phyloP scores from a whole-genome alignment of 345 rosid genomes.

The Capsella bursapastoris region DNA sequence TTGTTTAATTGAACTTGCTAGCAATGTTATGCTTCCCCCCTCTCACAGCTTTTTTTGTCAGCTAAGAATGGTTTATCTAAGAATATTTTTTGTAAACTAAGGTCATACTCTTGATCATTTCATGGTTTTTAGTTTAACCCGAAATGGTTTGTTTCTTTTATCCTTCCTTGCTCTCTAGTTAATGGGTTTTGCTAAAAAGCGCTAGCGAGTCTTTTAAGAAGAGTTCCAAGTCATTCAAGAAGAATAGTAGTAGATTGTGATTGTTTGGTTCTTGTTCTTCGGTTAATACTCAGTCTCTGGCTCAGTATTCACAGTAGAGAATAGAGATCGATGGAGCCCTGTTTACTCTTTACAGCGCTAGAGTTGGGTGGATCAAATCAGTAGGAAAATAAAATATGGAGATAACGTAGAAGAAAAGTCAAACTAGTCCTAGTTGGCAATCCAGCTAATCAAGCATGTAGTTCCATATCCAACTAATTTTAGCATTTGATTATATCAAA shows the following conservation, averaged over 20 bases:
- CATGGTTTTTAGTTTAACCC: neutral
- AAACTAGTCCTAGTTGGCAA: conserved; percentile 34
- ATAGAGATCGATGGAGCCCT: neutral
- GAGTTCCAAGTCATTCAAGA: neutral
- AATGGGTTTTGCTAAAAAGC: neutral
- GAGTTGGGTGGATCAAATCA: neutral
- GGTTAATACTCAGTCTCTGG: neutral
- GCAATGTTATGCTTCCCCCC: conserved; percentile 29
- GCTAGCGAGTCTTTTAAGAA: neutral
- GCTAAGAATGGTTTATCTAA: neutral
- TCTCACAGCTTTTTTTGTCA: conserved; percentile 5
- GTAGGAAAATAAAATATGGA: neutral
- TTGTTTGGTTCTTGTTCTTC: neutral
- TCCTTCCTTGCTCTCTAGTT: neutral
- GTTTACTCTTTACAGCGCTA: neutral
- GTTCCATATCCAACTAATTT: conserved; percentile 6
- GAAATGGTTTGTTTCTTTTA: neutral
- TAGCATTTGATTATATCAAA: conserved; percentile 15
- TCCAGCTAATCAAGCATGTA: conserved; percentile 33
- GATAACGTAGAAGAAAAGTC: conserved; percentile 41
- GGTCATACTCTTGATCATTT: neutral
- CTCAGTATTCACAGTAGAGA: conserved; percentile 3
- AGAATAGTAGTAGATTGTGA: neutral
- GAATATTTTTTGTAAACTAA: conserved; percentile 14
- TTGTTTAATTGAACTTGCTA: conserved; percentile 15